Base-by-base conservation (phyloP, 768 basidiomycete genomes). In the Rhodosporidiobolus odoratus region DNA sequence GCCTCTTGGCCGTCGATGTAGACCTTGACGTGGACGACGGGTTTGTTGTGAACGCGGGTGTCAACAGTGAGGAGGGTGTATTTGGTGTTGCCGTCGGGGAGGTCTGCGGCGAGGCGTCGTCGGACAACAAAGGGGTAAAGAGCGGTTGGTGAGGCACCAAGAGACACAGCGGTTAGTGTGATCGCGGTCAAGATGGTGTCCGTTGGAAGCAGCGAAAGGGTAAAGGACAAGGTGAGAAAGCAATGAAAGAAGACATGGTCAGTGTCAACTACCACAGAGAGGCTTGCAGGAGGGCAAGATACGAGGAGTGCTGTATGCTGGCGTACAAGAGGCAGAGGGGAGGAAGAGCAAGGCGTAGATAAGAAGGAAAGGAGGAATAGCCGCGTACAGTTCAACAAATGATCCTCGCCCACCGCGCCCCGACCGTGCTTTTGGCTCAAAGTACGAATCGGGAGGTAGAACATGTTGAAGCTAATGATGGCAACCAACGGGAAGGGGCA, bases 1-100 rank as follows among this genome's bases (percentile, higher is more conserved):
- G n/a, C n/a, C n/a, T n/a, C 74, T 53, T 80, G 81, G 45, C 88
- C 88, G 71, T 88, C 84, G 61, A 89, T 84, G 73, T 86, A 80
- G 19, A 86, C 81, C 76, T 88, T 85, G 21, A 90, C 74, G 34
- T 81, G 81, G 25, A 89, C 78, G 19, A 79, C 81, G 0, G 89
- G 89, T 32, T 80, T 80, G 38, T 81, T 76, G 8, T 79, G 74
- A 72, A 87, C 81, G 37, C 82, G 81, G 1, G 87, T 88, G 76
- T 91, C 87, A 34, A 91, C 81, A 77, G 89, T 88, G 54, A 91
- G 83, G 0, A 86, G 79, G 3, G 88, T 85, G 85, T 87, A 88
- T 78, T 89, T 89, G 72, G 82, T 81, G 76, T 88, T 88, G 19
- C 89, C 89, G 32, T 80, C 80, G 0, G 87, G 83, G 27, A 89